phyloP scores from a whole-genome alignment of 2,329 filamentous ascomycete genomes.

The Chrysoporthe deuterocubensis region DNA sequence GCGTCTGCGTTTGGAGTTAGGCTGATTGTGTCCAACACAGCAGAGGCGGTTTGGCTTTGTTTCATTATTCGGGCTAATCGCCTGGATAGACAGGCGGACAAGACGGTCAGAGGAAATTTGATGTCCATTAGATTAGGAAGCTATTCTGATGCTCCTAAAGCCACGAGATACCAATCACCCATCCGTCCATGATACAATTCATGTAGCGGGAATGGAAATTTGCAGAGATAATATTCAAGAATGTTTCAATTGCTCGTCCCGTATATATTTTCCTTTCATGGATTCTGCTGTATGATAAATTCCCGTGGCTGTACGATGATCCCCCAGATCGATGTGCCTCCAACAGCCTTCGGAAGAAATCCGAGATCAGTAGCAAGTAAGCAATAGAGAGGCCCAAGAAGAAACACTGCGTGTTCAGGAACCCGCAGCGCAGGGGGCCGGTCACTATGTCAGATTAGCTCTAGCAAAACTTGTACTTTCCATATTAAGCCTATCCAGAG shows the following conservation, averaged over 20 bases:
- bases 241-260: too few relatives aligned
- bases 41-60: background rate
- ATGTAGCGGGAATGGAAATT: background rate
- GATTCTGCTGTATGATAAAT: too few relatives aligned
- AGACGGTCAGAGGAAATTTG: background rate
- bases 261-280: background rate
- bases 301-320: too few relatives aligned
- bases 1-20: constrained; percentile 16
- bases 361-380: too few relatives aligned
- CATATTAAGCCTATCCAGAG: too few relatives aligned
- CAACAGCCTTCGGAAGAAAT: too few relatives aligned
- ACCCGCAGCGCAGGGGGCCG: too few relatives aligned
- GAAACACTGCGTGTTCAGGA: too few relatives aligned
- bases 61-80: background rate
- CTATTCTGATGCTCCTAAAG: background rate
- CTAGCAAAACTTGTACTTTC: too few relatives aligned
- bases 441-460: too few relatives aligned
- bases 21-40: background rate
- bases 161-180: background rate
- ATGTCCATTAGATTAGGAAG: background rate
- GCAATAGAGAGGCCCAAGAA: too few relatives aligned
- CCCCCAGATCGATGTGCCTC: too few relatives aligned
- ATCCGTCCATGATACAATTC: background rate
- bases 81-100: background rate
- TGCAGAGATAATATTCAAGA: background rate